These are phyloP conservation scores for Arabidopsis thaliana DNA, from an alignment of 345 rosid genomes.

Conservation along the genomic window DNA sequence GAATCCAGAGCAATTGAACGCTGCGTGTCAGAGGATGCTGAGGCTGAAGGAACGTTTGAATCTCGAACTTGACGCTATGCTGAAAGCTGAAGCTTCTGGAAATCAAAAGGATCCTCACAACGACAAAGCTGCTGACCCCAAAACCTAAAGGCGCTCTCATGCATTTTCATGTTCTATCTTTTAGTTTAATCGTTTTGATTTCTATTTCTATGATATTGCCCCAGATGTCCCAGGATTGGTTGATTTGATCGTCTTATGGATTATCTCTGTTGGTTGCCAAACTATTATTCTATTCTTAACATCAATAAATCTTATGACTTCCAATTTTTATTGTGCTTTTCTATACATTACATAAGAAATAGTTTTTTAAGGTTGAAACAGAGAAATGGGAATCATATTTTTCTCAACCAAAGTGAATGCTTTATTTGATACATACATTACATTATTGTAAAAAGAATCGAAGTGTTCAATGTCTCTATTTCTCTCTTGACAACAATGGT, in stretches of 20 bases:
- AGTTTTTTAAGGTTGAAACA: background rate
- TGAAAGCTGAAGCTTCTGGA: background rate
- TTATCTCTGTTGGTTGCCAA: background rate
- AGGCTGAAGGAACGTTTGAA: background rate
- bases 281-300: background rate
- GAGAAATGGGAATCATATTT: background rate
- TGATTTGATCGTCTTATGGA: constrained; percentile 6
- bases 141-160: constrained; percentile 10
- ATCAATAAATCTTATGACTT: background rate
- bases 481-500: constrained; percentile 56
- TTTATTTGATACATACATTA: background rate
- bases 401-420: background rate
- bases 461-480: background rate
- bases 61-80: background rate
- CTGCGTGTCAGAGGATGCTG: background rate
- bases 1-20: background rate
- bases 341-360: background rate
- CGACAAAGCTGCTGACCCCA: background rate
- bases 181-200: too few species aligned
- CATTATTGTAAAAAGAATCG: background rate
- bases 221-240: background rate
- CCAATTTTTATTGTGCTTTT: background rate
- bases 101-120: background rate
- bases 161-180: background rate
- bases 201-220: too few species aligned